A percentile compares a stretch with the other conserved stretches of the same genome.
Evolutionary conservation across 495 filamentous ascomycete species (phyloP).

Genomic region (Talaromyces wortmannii): DNA sequence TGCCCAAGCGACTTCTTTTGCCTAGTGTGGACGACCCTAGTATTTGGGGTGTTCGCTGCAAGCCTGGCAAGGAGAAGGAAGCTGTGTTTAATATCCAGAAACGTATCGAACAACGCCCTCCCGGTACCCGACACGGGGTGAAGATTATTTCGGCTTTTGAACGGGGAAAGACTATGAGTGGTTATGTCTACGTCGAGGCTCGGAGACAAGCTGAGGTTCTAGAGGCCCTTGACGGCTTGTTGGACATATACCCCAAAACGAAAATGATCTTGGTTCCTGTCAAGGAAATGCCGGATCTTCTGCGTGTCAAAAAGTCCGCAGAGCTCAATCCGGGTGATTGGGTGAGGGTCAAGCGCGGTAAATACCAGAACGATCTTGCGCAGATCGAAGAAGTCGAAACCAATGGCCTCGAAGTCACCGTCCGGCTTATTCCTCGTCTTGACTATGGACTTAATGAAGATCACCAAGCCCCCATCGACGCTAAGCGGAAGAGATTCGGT

Average conservation of each 20-base stretch:
- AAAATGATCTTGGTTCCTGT: conserved; percentile 87
- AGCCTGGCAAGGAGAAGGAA: conserved; percentile 90
- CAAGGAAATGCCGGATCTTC: conserved; percentile 93
- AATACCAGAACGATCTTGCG: conserved; percentile 84
- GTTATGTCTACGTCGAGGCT: conserved; percentile 93
- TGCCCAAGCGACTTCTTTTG: conserved; percentile 82
- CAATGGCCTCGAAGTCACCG: conserved; percentile 81
- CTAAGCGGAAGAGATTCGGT: conserved; percentile 72
- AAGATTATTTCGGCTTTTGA: conserved; percentile 86
- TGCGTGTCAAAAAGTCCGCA: conserved; percentile 81
- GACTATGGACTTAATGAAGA: conserved; percentile 91
- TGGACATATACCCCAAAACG: conserved; percentile 75
- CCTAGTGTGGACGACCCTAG: conserved; percentile 92
- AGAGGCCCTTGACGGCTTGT: conserved; percentile 70
- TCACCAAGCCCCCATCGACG: conserved; percentile 44
- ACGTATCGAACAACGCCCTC: conserved; percentile 68
- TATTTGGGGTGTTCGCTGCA: conserved; percentile 92
- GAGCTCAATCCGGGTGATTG: conserved; percentile 83
- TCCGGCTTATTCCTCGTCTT: conserved; percentile 81
- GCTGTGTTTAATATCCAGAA: conserved; percentile 80
- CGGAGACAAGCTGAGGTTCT: conserved; percentile 78
- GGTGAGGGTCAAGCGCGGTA: conserved; percentile 79
- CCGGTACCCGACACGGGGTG: conserved; percentile 65
- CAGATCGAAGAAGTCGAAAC: conserved; percentile 90
- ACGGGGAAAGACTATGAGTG: conserved; percentile 78